Conservation (phyloP, 2,329 filamentous ascomycete genomes). For the Rhinocladiella mackenziei region DNA sequence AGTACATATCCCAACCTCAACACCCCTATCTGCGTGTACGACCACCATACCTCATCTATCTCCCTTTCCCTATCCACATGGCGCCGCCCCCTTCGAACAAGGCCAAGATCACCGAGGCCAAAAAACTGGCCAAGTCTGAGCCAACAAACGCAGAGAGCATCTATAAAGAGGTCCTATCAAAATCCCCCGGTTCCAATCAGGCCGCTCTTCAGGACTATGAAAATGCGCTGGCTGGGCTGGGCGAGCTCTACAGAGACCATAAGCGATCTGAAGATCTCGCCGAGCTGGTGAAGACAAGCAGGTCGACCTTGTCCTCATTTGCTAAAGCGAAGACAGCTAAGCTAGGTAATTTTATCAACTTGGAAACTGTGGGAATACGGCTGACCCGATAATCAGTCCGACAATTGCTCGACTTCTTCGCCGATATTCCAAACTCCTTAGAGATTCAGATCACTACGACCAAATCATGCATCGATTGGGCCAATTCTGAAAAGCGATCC, state of each 20-base stretch:
- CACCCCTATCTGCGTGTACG: no score
- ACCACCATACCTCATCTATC: constrained; percentile 1
- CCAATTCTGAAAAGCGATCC: constrained; percentile 64
- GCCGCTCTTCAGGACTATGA: constrained; percentile 88
- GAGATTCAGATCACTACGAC: constrained; percentile 93
- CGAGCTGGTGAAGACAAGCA: constrained; percentile 82
- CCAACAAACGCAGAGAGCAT: constrained; percentile 78
- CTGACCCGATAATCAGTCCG: constrained; percentile 60
- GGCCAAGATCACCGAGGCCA: constrained; percentile 78
- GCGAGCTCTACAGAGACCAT: constrained; percentile 81
- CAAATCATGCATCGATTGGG: constrained; percentile 99
- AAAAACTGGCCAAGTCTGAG: constrained; percentile 74
- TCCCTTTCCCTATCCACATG: no score
- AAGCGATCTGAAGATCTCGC: constrained; percentile 82
- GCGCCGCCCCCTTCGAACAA: constrained; percentile 50
- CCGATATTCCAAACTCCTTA: constrained; percentile 86
- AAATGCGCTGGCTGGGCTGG: constrained; percentile 77
- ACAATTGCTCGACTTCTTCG: constrained; percentile 92
- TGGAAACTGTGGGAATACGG: constrained; percentile 1
- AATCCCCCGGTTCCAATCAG: constrained; percentile 79
- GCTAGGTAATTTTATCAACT: constrained; percentile 63
- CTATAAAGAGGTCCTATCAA: constrained; percentile 85
- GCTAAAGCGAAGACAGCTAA: constrained; percentile 99
- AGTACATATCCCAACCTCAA: neutral
- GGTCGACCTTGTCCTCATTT: constrained; percentile 88